Conservation (phyloP, 306 rosid species). For the Quercus gilva region DNA sequence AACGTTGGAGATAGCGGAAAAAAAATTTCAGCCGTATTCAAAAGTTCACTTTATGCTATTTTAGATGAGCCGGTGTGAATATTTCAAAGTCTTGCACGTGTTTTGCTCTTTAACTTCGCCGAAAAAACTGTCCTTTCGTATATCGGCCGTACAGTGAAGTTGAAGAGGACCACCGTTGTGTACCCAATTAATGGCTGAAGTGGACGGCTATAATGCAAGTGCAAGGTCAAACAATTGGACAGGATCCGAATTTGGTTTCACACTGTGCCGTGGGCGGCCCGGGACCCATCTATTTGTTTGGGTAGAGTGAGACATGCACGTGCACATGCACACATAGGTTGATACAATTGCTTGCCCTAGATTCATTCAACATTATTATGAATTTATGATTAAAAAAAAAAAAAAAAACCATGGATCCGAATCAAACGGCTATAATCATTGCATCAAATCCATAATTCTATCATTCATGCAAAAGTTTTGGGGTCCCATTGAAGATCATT, state of each 20-base stretch:
- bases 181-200: not conserved
- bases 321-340: constrained; percentile 22
- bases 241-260: not conserved
- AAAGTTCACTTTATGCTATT: too few species aligned
- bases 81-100: too few species aligned
- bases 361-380: not conserved
- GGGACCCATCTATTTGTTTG: not conserved
- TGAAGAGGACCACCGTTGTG: not conserved
- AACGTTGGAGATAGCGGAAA: too few species aligned
- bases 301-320: constrained; percentile 4
- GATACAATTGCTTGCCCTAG: not conserved
- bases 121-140: too few species aligned
- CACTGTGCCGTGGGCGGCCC: constrained; percentile 3
- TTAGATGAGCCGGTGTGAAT: too few species aligned
- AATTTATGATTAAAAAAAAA: too few species aligned
- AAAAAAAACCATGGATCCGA: not conserved
- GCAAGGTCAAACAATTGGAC: not conserved
- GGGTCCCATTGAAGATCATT: not conserved
- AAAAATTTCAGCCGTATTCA: too few species aligned
- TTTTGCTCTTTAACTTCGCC: too few species aligned
- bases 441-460: constrained; percentile 13
- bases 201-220: not conserved
- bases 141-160: too few species aligned
- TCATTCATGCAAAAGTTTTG: constrained; percentile 20
- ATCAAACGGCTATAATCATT: constrained; percentile 1